Percentiles rank a stretch among this genome's conserved stretches.
phyloP scores from a whole-genome alignment of 31 red algal genomes.

The Endocladia muricata region DNA sequence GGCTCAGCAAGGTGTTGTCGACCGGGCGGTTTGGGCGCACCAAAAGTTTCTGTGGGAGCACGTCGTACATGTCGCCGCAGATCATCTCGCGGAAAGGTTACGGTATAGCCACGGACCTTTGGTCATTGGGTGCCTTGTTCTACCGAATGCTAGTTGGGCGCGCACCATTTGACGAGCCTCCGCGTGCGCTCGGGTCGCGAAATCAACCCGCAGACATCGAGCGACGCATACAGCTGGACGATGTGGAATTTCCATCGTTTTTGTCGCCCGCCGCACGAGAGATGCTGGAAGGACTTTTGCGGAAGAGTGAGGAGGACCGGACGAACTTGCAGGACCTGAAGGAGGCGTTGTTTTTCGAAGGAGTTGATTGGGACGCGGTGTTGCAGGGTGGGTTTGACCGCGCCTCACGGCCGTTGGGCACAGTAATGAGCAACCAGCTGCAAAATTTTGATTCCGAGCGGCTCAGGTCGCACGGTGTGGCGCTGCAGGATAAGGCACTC shows the following conservation, averaged over 20 bases:
- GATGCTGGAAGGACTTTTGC: constrained; percentile 49
- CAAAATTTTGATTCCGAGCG: constrained; percentile 51
- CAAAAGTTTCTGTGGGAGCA: constrained; percentile 83
- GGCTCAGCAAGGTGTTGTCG: constrained; percentile 74
- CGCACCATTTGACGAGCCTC: constrained; percentile 64
- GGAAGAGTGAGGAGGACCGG: constrained; percentile 32
- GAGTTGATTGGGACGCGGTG: constrained; percentile 49
- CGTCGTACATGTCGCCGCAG: constrained; percentile 84
- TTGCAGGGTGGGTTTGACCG: constrained; percentile 29
- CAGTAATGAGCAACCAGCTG: background rate
- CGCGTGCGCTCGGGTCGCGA: background rate
- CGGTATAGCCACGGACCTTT: constrained; percentile 78
- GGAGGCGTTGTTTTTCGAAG: constrained; percentile 49
- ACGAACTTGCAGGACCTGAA: constrained; percentile 52
- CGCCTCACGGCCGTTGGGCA: background rate
- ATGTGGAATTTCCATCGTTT: constrained; percentile 16
- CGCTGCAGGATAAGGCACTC: constrained; percentile 40
- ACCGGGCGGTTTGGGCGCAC: constrained; percentile 58
- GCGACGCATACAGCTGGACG: constrained; percentile 42
- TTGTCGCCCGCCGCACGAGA: constrained; percentile 28
- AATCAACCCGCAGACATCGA: constrained; percentile 41
- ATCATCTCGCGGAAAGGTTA: constrained; percentile 56
- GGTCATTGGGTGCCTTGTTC: constrained; percentile 83
- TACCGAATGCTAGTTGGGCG: constrained; percentile 78
- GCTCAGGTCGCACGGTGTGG: constrained; percentile 39